Base-by-base conservation (phyloP, 345 rosid species). In the Eucalyptus tenuipes region DNA sequence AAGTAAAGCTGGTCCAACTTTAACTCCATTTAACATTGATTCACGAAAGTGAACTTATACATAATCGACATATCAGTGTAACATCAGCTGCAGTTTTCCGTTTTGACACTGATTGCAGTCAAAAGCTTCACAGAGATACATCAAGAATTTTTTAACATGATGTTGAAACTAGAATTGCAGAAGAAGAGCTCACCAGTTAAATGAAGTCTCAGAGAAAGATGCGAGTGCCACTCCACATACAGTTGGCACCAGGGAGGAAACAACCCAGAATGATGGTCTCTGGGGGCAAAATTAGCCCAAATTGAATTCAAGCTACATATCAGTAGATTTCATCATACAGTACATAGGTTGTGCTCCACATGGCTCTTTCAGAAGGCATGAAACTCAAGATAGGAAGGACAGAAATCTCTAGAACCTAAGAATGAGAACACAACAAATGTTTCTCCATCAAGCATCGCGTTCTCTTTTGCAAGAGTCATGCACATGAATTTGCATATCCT, bases 141-240 rank as follows among this genome's bases (percentile, higher is more conserved):
- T 50, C 40, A 31, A 86, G 64, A 86, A 55, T 49, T 31, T 49
- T 16, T 18, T 0, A 24, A 49, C 8, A 75, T 40, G 47, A 75
- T 40, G 82, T 42, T 20, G 47, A 75, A 75, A 75, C 47, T 40
- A 42, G 64, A 68, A 85, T 87, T 25, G 49, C 68, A 48, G 27
- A 45, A 79, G 49, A 48, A 89, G 29, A 13, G 84, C 89, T 91
- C 93, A 96, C 99, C 98, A 96, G 87, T 96, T 95, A 89, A 97
- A 97, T 88, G 98, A 94, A 89, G 96, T 80, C 89, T 95, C 98
- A 4, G 98, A 94, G 90, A 95, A 90, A 59, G 99, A 96, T 88
- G 99, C 97, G 90, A 97, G 90, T 27, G 94, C 97, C 33, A 97
- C 99, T 92, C 99, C 99, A 49, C 94, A 96, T 3, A 94, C 98